These are phyloP conservation scores for Cryptosporidium sp. DNA, from an alignment of 169 alveolate genomes.

Conservation along the genomic window DNA sequence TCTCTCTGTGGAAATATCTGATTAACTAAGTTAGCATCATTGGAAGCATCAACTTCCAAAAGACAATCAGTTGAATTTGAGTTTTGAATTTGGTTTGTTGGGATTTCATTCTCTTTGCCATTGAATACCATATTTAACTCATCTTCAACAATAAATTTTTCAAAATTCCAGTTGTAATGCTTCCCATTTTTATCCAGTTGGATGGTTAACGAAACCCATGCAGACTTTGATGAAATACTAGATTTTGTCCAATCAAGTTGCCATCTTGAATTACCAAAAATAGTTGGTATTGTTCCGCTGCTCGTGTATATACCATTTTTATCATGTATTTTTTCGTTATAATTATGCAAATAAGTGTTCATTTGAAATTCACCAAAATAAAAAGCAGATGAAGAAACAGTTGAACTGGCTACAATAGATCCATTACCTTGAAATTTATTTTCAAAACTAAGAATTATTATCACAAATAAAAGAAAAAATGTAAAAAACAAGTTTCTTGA, in stretches of 20 bases:
- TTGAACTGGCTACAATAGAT: background rate
- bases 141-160: background rate
- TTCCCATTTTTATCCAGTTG: slow-evolving; percentile 7
- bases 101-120: background rate
- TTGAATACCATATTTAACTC: background rate
- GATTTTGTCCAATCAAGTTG: slow-evolving; percentile 72
- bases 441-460: slow-evolving; percentile 26
- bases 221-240: slow-evolving; percentile 13
- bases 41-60: slow-evolving; percentile 19
- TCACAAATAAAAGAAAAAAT: background rate
- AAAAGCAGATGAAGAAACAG: slow-evolving; percentile 18
- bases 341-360: background rate
- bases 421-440: slow-evolving; percentile 39
- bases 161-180: slow-evolving; percentile 27
- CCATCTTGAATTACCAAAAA: slow-evolving; percentile 61
- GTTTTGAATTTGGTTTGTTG: background rate
- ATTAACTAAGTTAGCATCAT: slow-evolving; percentile 2
- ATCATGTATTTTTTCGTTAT: background rate
- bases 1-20: slow-evolving; percentile 28
- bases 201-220: slow-evolving; percentile 47
- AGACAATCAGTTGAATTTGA: background rate
- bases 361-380: slow-evolving; percentile 64
- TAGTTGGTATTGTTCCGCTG: background rate
- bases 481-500: slow-evolving; percentile 25
- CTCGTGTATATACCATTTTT: background rate